A percentile compares a stretch with the other conserved stretches of the same genome.
Evolutionary conservation across 371 early-diverging fungal genomes (phyloP).

Genomic region (Synchytrium microbalum): DNA sequence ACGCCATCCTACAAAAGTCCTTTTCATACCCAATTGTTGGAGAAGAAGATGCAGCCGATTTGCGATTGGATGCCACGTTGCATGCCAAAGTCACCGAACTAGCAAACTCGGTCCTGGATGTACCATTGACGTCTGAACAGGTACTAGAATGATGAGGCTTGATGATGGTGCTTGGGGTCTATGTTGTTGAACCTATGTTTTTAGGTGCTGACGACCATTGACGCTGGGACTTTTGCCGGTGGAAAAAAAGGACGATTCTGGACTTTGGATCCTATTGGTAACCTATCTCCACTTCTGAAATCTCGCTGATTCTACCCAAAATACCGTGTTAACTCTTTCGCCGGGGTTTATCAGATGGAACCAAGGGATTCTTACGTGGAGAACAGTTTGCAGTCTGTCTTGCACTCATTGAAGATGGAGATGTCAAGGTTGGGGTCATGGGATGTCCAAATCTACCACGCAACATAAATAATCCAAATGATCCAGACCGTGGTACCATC

Average conservation of each 20-base stretch:
- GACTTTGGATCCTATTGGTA: constrained; percentile 95
- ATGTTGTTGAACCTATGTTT: neutral
- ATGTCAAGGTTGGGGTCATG: constrained; percentile 83
- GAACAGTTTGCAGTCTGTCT: constrained; percentile 96
- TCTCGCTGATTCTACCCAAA: no score
- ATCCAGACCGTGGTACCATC: constrained; percentile 60
- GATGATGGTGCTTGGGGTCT: neutral
- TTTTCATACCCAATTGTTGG: constrained; percentile 92
- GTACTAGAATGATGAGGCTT: constrained; percentile 32
- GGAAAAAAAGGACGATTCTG: constrained; percentile 78
- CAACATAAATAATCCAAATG: constrained; percentile 47
- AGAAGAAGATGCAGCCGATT: constrained; percentile 85
- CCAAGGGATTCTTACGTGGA: constrained; percentile 87
- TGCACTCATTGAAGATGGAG: constrained; percentile 81
- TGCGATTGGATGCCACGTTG: constrained; percentile 57
- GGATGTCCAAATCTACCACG: constrained; percentile 91
- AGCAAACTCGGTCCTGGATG: constrained; percentile 62
- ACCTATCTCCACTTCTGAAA: neutral
- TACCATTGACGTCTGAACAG: constrained; percentile 52
- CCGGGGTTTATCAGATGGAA: constrained; percentile 30
- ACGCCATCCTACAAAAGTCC: constrained; percentile 55
- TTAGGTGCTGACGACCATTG: constrained; percentile 75
- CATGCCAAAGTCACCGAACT: constrained; percentile 71
- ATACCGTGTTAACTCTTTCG: neutral
- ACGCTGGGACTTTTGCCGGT: constrained; percentile 79